Percentiles rank a stretch among this genome's conserved stretches.
Conservation (phyloP, 2,329 filamentous ascomycete species). For the Thyridium curvatum region DNA sequence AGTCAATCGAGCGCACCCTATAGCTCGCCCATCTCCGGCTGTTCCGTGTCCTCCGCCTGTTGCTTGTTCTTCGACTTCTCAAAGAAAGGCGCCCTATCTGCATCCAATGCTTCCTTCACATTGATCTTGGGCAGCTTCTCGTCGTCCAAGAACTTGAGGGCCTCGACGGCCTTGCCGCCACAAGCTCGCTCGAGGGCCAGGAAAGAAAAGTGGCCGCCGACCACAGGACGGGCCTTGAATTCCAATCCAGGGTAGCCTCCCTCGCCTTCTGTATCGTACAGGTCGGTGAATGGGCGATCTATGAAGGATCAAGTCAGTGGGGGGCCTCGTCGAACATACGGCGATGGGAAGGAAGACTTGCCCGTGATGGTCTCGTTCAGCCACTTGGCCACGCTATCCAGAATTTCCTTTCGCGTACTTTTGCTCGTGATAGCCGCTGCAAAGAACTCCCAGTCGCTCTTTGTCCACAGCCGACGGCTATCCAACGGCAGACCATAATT, state of each 20-base stretch:
- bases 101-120: slow-evolving; percentile 9
- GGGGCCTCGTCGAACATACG: neutral
- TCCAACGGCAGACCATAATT: slow-evolving; percentile 79
- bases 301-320: slow-evolving; percentile 10
- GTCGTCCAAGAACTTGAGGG: slow-evolving; percentile 43
- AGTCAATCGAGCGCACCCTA: slow-evolving; percentile 1
- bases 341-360: slow-evolving; percentile 19
- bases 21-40: slow-evolving; percentile 6
- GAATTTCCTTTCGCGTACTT: slow-evolving; percentile 61
- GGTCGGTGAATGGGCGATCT: slow-evolving; percentile 72
- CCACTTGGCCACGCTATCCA: slow-evolving; percentile 71
- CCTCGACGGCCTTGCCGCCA: slow-evolving; percentile 58
- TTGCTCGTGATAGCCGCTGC: slow-evolving; percentile 71
- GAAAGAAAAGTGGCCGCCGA: slow-evolving; percentile 82
- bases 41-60: neutral
- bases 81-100: slow-evolving; percentile 8
- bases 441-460: slow-evolving; percentile 90
- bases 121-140: slow-evolving; percentile 13
- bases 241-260: slow-evolving; percentile 68
- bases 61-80: neutral
- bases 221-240: slow-evolving; percentile 78
- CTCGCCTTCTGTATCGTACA: slow-evolving; percentile 73
- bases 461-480: slow-evolving; percentile 75
- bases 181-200: slow-evolving; percentile 77
- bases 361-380: slow-evolving; percentile 73